Conservation (phyloP, 495 filamentous ascomycete genomes). For the Cercophora sp. region DNA sequence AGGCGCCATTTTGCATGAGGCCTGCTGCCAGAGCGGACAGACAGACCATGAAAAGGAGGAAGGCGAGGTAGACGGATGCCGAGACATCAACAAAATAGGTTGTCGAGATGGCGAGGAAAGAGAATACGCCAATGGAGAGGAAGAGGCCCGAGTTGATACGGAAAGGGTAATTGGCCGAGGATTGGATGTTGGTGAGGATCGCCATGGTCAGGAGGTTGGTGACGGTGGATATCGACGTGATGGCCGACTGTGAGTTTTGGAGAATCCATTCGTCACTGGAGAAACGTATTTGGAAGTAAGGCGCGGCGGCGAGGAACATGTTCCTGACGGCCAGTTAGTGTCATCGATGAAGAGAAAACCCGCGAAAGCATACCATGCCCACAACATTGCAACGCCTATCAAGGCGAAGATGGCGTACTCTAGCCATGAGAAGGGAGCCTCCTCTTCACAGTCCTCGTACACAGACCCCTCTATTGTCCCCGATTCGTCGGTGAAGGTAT, state of each 20-base stretch:
- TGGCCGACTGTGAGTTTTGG: constrained; percentile 78
- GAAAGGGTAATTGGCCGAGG: constrained; percentile 74
- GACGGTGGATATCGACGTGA: constrained; percentile 78
- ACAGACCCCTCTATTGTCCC: constrained; percentile 27
- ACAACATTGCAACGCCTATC: constrained; percentile 91
- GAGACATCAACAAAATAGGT: constrained; percentile 56
- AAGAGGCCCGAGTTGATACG: constrained; percentile 71
- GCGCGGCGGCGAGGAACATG: constrained; percentile 94
- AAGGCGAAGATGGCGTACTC: constrained; percentile 83
- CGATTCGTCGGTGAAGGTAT: constrained; percentile 32
- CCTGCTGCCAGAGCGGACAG: constrained; percentile 72
- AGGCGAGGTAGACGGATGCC: constrained; percentile 65
- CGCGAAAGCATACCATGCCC: constrained; percentile 72
- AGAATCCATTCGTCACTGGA: constrained; percentile 63
- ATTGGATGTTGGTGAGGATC: constrained; percentile 73
- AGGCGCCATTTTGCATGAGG: constrained; percentile 89
- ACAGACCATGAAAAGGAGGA: constrained; percentile 82
- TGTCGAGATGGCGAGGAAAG: constrained; percentile 76
- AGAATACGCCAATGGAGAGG: constrained; percentile 69
- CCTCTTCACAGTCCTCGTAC: constrained; percentile 32
- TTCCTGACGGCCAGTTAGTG: constrained; percentile 57
- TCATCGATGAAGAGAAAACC: neutral
- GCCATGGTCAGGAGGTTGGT: constrained; percentile 72
- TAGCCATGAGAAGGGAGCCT: constrained; percentile 63
- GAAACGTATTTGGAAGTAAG: constrained; percentile 89